A percentile compares a stretch with the other conserved stretches of the same genome.
phyloP scores from a whole-genome alignment of 2,329 filamentous ascomycete genomes.

The Parascedosporium putredinis region DNA sequence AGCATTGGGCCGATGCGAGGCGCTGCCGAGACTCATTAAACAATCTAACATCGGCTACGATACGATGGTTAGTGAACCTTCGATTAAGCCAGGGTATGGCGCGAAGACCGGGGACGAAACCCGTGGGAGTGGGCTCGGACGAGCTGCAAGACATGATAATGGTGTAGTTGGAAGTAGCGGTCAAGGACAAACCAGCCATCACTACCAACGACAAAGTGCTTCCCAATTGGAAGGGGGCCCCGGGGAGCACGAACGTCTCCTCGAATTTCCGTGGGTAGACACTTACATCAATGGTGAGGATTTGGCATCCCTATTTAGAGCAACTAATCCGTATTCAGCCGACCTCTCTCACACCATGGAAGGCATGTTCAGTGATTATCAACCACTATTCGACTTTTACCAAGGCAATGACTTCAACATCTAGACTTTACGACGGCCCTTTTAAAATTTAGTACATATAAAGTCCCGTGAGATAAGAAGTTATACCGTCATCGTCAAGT shows the following conservation, averaged over 20 bases:
- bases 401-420: conserved; percentile 6
- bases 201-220: background rate
- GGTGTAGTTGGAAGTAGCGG: background rate
- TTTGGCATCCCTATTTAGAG: conserved; percentile 5
- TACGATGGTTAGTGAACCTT: conserved; percentile 18
- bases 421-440: too few species aligned
- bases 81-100: background rate
- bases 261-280: conserved; percentile 6
- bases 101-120: background rate
- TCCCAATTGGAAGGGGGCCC: background rate
- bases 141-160: background rate
- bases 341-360: conserved; percentile 5
- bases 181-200: background rate
- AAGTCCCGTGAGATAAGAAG: too few species aligned
- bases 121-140: background rate
- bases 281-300: conserved; percentile 8
- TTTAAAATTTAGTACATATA: background rate
- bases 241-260: background rate
- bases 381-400: conserved; percentile 8
- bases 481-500: background rate
- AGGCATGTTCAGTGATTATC: conserved; percentile 9
- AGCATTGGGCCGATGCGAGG: conserved; percentile 41
- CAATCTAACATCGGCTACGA: conserved; percentile 22
- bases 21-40: conserved; percentile 33
- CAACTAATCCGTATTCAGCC: background rate